Conservation (phyloP, 2,329 filamentous ascomycete species). For the Venturia asperata region DNA sequence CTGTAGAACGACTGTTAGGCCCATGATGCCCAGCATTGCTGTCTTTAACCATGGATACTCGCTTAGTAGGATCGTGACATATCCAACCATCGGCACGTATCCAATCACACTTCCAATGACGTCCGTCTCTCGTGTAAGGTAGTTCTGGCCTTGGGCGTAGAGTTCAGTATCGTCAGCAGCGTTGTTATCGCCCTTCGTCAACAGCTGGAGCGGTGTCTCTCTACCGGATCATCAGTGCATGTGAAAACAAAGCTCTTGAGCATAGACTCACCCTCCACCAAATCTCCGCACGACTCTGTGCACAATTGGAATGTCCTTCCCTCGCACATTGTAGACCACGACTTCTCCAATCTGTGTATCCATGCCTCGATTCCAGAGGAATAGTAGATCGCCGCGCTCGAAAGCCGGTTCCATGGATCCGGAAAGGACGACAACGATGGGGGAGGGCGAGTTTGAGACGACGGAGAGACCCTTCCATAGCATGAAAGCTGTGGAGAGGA, state of each 20-base stretch:
- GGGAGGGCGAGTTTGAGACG: slow-evolving; percentile 55
- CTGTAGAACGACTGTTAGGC: slow-evolving; percentile 84
- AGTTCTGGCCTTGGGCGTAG: slow-evolving; percentile 81
- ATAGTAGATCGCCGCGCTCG: slow-evolving; percentile 67
- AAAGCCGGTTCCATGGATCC: slow-evolving; percentile 82
- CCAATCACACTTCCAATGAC: slow-evolving; percentile 89
- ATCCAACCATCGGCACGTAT: slow-evolving; percentile 45
- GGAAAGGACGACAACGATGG: slow-evolving; percentile 76
- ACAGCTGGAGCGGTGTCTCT: slow-evolving; percentile 53
- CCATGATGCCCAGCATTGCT: slow-evolving; percentile 91
- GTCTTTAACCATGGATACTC: slow-evolving; percentile 98
- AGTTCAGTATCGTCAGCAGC: slow-evolving; percentile 84
- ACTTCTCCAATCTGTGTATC: slow-evolving; percentile 64
- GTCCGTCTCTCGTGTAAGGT: slow-evolving; percentile 70
- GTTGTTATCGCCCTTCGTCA: slow-evolving; percentile 99
- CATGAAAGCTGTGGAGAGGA: slow-evolving; percentile 90
- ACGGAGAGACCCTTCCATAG: slow-evolving; percentile 82
- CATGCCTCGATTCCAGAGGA: slow-evolving; percentile 64
- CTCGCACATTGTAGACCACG: slow-evolving; percentile 76
- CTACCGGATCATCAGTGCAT: slow-evolving; percentile 28
- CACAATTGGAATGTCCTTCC: slow-evolving; percentile 96
- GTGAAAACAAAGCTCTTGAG: background rate
- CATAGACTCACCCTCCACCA: slow-evolving; percentile 47
- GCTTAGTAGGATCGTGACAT: slow-evolving; percentile 84
- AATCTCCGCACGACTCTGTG: slow-evolving; percentile 76